A percentile compares a stretch with the other conserved stretches of the same genome.
Evolutionary conservation across 257 asterid genomes (phyloP).

Genomic region (Gentiana dahurica): DNA sequence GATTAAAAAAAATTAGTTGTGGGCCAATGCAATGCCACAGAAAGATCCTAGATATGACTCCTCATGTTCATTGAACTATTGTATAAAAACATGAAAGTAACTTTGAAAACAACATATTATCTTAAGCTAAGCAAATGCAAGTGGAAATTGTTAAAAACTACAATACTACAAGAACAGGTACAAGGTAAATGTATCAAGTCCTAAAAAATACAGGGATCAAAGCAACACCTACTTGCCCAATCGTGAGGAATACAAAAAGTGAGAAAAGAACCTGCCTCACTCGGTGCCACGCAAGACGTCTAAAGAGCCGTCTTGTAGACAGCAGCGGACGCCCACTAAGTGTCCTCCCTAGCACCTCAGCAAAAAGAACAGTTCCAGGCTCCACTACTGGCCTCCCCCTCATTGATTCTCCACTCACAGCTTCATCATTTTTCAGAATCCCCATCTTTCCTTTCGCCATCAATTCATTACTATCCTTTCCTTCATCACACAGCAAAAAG

Average conservation of each 20-base stretch:
- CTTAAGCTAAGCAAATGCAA: too few relatives aligned
- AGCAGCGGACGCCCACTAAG: conserved; percentile 91
- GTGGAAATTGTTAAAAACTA: too few relatives aligned
- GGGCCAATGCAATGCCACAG: too few relatives aligned
- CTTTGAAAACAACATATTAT: too few relatives aligned
- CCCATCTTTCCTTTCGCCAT: conserved; percentile 65
- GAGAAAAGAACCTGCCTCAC: conserved; percentile 98
- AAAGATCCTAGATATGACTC: too few relatives aligned
- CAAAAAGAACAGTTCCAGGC: conserved; percentile 66
- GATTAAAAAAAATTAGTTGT: too few relatives aligned
- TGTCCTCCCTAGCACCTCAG: conserved; percentile 94
- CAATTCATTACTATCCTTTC: conserved; percentile 49
- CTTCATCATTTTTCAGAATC: conserved; percentile 61
- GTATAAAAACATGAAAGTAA: too few relatives aligned
- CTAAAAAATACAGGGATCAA: background rate
- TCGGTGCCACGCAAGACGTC: conserved; percentile 89
- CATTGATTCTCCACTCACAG: conserved; percentile 29
- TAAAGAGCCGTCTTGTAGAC: conserved; percentile 59
- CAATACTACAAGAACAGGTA: too few relatives aligned
- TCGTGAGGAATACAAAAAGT: conserved; percentile 17
- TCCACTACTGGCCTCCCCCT: conserved; percentile 78
- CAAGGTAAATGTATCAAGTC: background rate
- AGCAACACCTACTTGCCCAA: background rate
- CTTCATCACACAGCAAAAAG: conserved; percentile 56
- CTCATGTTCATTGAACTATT: too few relatives aligned